Conservation (phyloP, 1,284 basidiomycete species). For the Tilletia indica region DNA sequence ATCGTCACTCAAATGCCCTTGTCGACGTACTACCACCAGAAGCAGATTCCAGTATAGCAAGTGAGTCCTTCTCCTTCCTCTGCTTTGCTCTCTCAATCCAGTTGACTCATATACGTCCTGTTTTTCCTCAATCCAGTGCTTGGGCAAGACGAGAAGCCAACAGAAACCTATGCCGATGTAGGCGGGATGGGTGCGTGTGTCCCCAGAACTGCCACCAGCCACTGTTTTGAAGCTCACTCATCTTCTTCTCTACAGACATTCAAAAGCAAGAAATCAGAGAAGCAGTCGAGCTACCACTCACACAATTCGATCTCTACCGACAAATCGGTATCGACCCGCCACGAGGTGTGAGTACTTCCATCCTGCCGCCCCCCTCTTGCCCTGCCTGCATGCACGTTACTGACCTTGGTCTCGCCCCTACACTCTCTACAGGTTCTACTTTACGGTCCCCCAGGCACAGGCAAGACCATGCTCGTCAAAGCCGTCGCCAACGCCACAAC, state of each 20-base stretch:
- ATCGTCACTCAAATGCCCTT: constrained; percentile 96
- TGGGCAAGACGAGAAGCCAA: constrained; percentile 70
- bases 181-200: constrained; percentile 75
- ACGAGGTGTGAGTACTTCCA: constrained; percentile 66
- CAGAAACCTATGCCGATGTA: constrained; percentile 63
- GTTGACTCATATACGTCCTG: constrained; percentile 57
- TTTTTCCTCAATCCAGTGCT: constrained; percentile 43
- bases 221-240: background rate
- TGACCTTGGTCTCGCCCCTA: background rate
- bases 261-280: constrained; percentile 99
- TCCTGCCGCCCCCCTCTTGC: background rate
- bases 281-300: constrained; percentile 93
- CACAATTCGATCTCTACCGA: constrained; percentile 93
- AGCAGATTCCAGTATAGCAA: constrained; percentile 93
- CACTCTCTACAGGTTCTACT: constrained; percentile 63
- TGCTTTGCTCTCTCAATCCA: background rate
- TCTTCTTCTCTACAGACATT: constrained; percentile 59
- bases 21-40: constrained; percentile 98
- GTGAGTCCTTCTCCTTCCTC: background rate
- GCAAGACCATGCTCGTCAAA: constrained; percentile 99
- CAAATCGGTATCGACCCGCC: constrained; percentile 99
- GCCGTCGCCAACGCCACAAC: constrained; percentile 97
- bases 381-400: background rate
- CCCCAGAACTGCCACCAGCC: too few species aligned
- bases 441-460: constrained; percentile 92